Base-by-base conservation (phyloP, 345 rosid species). In the Dovyalis caffra region DNA sequence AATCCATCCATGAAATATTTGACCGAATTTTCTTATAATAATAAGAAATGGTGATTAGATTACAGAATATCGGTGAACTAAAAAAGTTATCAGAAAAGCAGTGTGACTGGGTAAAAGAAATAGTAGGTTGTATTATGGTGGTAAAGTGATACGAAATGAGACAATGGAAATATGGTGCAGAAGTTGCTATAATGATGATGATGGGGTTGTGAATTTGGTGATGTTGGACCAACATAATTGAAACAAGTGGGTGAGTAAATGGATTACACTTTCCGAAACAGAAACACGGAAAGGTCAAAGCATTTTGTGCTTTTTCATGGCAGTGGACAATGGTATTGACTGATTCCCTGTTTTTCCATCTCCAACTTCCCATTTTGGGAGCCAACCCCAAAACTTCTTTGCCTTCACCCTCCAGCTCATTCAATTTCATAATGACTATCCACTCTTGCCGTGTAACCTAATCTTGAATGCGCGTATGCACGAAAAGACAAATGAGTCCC, bases 171-270 rank as follows among this genome's bases (percentile, higher is more conserved):
- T 10, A 10, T 14, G 28, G 31, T 23, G 47, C 9, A 16, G 47
- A 49, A 37, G 69, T 28, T 35, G 23, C n/a, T 5, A 45, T 29
- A 8, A 75, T 79, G 72, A 67, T 43, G 47, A 43, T 14, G 47
- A n/a, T n/a, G 47, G 0, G 47, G 14, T 43, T 43, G 47, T 43
- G 47, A 43, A 12, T 43, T 31, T 4, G 23, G 38, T 64, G 82
- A 79, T 70, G 78, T 51, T 18, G 10, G 60, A 69, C 43, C 61
- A n/a, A 37, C 73, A 32, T 34, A n/a, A 60, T 49, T 15, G 47
- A n/a, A 32, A 66, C 53, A 12, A 2, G 40, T 45, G 34, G 25
- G 12, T 2, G 1, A 10, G 34, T 65, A 25, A 25, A 32, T 35
- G 43, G 28, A 56, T 23, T 56, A 1, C 61, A 56, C 28, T 7